A percentile compares a stretch with the other conserved stretches of the same genome.
Conservation (phyloP, 2,329 filamentous ascomycete species). For the Alternaria sp. region DNA sequence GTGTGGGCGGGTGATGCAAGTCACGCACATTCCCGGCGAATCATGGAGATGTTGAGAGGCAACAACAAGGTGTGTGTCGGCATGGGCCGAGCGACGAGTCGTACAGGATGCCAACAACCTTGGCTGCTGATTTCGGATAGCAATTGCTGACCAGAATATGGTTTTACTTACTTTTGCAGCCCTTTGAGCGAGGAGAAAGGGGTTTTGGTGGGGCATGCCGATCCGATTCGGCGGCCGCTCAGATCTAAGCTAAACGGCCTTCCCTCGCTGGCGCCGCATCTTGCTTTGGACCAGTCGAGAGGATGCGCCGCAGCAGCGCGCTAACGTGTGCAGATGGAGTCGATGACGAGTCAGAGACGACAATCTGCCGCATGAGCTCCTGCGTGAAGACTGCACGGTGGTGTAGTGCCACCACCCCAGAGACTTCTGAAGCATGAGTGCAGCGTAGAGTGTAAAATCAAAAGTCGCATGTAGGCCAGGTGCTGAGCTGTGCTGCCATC, state of each 20-base stretch:
- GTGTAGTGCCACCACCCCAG: constrained; percentile 4
- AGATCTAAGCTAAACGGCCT: constrained; percentile 44
- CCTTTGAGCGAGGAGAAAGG: constrained; percentile 21
- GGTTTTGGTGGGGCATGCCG: constrained; percentile 38
- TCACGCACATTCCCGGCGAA: constrained; percentile 8
- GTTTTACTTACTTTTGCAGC: constrained; percentile 24
- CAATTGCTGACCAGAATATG: constrained; percentile 12
- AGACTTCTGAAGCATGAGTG: constrained; percentile 7
- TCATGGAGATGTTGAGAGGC: not conserved
- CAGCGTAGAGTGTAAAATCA: not conserved
- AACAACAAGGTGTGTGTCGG: constrained; percentile 3
- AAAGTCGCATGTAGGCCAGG: not conserved
- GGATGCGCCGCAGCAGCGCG: constrained; percentile 13
- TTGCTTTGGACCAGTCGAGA: constrained; percentile 25
- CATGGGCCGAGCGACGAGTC: constrained; percentile 4
- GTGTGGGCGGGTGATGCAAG: constrained; percentile 2
- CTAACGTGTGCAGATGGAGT: constrained; percentile 15
- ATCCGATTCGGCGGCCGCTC: constrained; percentile 42
- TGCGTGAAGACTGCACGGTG: not conserved
- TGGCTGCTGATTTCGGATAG: constrained; percentile 3
- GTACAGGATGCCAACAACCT: not conserved
- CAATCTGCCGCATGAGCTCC: not conserved
- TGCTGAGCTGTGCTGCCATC: constrained; percentile 3
- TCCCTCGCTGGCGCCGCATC: constrained; percentile 39
- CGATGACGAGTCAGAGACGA: constrained; percentile 24